Percentiles rank a stretch among this genome's conserved stretches.
Conservation (phyloP, 495 filamentous ascomycete genomes). For the Podospora pseudopauciseta region DNA sequence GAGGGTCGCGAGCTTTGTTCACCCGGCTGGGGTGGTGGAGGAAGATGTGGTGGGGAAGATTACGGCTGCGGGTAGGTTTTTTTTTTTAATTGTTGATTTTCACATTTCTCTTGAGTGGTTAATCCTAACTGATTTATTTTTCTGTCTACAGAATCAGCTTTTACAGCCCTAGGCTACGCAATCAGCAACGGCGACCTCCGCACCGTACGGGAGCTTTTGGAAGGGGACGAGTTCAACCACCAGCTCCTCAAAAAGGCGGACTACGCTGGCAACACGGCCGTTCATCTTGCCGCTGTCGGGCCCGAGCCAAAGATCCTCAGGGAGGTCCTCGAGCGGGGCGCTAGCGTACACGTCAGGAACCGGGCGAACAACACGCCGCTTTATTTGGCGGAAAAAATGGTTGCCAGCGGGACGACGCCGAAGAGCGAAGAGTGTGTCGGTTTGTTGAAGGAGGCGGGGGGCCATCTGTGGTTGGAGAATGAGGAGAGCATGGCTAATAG, state of each 20-base stretch:
- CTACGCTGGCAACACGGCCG: conserved; percentile 86
- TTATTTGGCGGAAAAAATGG: conserved; percentile 62
- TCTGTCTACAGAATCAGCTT: conserved; percentile 45
- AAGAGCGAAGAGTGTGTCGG: conserved; percentile 50
- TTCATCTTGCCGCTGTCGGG: conserved; percentile 56
- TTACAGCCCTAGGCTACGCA: conserved; percentile 77
- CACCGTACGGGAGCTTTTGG: conserved; percentile 62
- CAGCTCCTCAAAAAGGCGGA: conserved; percentile 74
- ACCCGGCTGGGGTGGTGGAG: conserved; percentile 55
- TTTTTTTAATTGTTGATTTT: conserved; percentile 9
- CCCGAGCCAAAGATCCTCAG: conserved; percentile 56
- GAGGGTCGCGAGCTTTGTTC: conserved; percentile 60
- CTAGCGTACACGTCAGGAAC: conserved; percentile 84
- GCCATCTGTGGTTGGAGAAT: conserved; percentile 35
- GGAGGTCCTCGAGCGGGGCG: conserved; percentile 70
- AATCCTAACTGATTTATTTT: not conserved
- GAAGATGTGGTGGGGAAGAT: conserved; percentile 33
- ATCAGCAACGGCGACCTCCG: conserved; percentile 69
- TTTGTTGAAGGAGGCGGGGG: conserved; percentile 50
- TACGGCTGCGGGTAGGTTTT: conserved; percentile 30
- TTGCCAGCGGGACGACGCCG: conserved; percentile 30
- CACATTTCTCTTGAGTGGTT: conserved; percentile 22
- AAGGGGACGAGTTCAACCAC: conserved; percentile 51
- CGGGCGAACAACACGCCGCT: conserved; percentile 75
- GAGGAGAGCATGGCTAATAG: conserved; percentile 12